These are phyloP conservation scores for Aquilaria yunnanensis DNA, from an alignment of 345 rosid genomes.

Conservation along the genomic window DNA sequence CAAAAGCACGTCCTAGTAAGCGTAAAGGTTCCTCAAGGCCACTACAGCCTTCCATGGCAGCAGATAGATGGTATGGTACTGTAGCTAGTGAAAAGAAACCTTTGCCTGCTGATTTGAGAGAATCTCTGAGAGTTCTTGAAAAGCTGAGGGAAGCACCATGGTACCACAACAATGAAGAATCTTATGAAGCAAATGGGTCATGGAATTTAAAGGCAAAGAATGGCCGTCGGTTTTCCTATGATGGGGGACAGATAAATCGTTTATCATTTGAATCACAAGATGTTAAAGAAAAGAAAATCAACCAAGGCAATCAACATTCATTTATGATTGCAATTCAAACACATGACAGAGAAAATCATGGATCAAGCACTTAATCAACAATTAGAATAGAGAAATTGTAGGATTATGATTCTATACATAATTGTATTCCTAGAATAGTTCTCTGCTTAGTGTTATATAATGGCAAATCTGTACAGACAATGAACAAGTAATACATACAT, in stretches of 20 bases:
- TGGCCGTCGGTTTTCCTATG: conserved; percentile 56
- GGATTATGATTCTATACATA: too few species aligned
- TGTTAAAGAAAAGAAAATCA: too few species aligned
- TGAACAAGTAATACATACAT: too few species aligned
- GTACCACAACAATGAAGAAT: conserved; percentile 34
- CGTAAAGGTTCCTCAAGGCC: conserved; percentile 68
- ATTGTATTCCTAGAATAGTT: too few species aligned
- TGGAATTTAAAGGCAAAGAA: conserved; percentile 34
- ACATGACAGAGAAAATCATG: too few species aligned
- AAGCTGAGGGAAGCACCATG: conserved; percentile 64
- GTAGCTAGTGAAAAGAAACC: conserved; percentile 34
- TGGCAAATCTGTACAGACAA: too few species aligned
- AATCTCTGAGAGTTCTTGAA: conserved; percentile 58
- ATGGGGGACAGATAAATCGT: conserved; percentile 44
- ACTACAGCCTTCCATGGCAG: conserved; percentile 30
- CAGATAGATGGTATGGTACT: conserved; percentile 26
- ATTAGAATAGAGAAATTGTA: too few species aligned
- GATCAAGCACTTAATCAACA: too few species aligned
- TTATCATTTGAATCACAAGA: conserved; percentile 52
- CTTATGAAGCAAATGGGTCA: conserved; percentile 28
- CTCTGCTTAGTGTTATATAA: too few species aligned
- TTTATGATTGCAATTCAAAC: too few species aligned
- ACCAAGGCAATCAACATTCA: too few species aligned
- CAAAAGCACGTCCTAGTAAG: conserved; percentile 23
- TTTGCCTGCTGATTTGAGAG: conserved; percentile 47